Evolutionary conservation across 2,329 filamentous ascomycete species (phyloP).

Genomic region (Apiospora phragmitis): DNA sequence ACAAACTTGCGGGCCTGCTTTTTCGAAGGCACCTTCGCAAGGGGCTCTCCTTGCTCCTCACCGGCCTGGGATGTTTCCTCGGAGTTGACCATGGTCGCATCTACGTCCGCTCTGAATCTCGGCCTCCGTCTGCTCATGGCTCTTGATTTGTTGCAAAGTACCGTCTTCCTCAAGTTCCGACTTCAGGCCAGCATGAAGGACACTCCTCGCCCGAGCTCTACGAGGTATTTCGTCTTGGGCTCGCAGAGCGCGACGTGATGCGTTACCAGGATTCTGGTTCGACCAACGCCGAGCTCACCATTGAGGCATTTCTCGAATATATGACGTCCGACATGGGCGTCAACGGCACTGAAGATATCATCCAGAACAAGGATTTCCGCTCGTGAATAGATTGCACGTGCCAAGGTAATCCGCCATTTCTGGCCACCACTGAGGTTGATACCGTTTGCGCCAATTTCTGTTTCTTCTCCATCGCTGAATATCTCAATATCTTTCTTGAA

Average conservation of each 20-base stretch:
- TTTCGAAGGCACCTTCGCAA: conserved; percentile 53
- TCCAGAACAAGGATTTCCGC: conserved; percentile 77
- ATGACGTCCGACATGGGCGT: conserved; percentile 77
- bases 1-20: conserved; percentile 66
- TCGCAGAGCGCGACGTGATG: conserved; percentile 76
- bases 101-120: conserved; percentile 52
- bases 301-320: conserved; percentile 76
- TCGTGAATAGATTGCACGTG: conserved; percentile 76
- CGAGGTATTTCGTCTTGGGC: conserved; percentile 70
- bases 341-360: conserved; percentile 82
- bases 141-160: conserved; percentile 57
- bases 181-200: conserved; percentile 64
- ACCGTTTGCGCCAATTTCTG: conserved; percentile 81
- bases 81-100: conserved; percentile 58
- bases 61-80: conserved; percentile 47
- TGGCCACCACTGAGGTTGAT: conserved; percentile 85
- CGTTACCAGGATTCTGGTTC: conserved; percentile 78
- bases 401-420: conserved; percentile 79
- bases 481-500: conserved; percentile 75
- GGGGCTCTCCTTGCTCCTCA: conserved; percentile 39
- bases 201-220: conserved; percentile 71
- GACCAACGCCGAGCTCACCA: conserved; percentile 66
- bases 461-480: conserved; percentile 73
- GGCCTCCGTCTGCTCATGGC: conserved; percentile 49
- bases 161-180: conserved; percentile 63